Conservation (phyloP, 305 asterid species). For the Monarda citriodora region DNA sequence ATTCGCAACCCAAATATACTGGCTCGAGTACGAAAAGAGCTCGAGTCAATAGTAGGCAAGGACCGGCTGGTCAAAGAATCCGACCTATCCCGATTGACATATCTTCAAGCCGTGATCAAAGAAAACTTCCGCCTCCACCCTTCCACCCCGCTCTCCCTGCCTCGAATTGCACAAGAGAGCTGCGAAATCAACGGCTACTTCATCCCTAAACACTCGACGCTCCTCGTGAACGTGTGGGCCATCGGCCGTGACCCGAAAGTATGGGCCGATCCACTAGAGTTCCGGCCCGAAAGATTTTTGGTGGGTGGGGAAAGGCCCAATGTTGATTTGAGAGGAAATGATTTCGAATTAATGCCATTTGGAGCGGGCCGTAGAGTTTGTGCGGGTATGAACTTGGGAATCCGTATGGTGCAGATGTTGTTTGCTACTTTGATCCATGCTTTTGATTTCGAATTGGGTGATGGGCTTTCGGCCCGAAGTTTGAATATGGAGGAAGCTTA, state of each 20-base stretch:
- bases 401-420: constrained; percentile 71
- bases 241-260: constrained; percentile 69
- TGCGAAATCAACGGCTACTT: constrained; percentile 75
- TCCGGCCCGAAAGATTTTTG: constrained; percentile 58
- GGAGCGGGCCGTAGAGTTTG: constrained; percentile 83
- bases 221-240: constrained; percentile 79
- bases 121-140: constrained; percentile 85
- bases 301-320: constrained; percentile 60
- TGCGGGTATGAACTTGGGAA: constrained; percentile 64
- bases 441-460: constrained; percentile 49
- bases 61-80: constrained; percentile 45
- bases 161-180: constrained; percentile 51
- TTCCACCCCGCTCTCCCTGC: constrained; percentile 80
- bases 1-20: constrained; percentile 48
- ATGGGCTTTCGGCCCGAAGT: constrained; percentile 33
- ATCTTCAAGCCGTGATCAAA: constrained; percentile 69
- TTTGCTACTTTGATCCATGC: constrained; percentile 68
- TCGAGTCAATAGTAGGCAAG: constrained; percentile 50
- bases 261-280: constrained; percentile 64
- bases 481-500: constrained; percentile 79
- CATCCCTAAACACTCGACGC: constrained; percentile 67
- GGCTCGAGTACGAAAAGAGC: constrained; percentile 47
- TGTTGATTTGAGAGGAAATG: constrained; percentile 64
- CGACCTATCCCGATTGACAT: constrained; percentile 48
- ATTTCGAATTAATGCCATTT: constrained; percentile 74